Conservation (phyloP, 179 eudicot genomes). For the Pouteria campechiana region DNA sequence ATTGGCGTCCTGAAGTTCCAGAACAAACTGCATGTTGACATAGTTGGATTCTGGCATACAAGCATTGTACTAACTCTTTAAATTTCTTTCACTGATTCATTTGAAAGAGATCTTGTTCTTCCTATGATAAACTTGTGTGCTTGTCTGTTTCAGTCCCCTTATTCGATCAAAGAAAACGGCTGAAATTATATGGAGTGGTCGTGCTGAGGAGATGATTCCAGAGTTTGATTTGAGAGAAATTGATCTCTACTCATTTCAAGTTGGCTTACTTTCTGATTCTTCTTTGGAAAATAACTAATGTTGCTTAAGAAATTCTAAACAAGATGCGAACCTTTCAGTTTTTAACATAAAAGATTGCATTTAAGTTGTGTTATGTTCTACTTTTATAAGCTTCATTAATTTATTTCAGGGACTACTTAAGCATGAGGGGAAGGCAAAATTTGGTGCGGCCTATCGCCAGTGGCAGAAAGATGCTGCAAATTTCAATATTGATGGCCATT, state of each 20-base stretch:
- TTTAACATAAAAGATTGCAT: no score
- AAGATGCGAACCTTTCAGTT: no score
- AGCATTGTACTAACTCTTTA: no score
- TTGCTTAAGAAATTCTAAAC: no score
- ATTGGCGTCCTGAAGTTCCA: no score
- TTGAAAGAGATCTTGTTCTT: no score
- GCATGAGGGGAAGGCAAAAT: slow-evolving; percentile 69
- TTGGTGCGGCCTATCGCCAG: slow-evolving; percentile 43
- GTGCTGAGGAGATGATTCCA: slow-evolving; percentile 59
- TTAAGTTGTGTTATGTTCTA: no score
- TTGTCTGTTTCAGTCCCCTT: slow-evolving; percentile 54
- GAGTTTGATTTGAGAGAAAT: slow-evolving; percentile 84
- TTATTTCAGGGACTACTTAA: slow-evolving; percentile 80
- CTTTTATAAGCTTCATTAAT: slow-evolving; percentile 10
- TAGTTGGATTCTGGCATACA: no score
- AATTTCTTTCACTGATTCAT: no score
- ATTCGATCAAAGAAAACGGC: slow-evolving; percentile 83
- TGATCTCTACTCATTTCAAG: slow-evolving; percentile 95
- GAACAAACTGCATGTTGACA: no score
- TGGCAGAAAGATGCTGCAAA: slow-evolving; percentile 74
- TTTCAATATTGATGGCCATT: slow-evolving; percentile 74
- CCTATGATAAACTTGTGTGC: no score
- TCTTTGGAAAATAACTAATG: no score
- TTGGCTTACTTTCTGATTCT: slow-evolving; percentile 31
- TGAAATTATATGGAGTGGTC: slow-evolving; percentile 79